Evolutionary conservation across 352 stramenopile genomes (phyloP), one percentile per base, ranked within the genome.

Genomic region (Phytophthora chlamydospora): DNA sequence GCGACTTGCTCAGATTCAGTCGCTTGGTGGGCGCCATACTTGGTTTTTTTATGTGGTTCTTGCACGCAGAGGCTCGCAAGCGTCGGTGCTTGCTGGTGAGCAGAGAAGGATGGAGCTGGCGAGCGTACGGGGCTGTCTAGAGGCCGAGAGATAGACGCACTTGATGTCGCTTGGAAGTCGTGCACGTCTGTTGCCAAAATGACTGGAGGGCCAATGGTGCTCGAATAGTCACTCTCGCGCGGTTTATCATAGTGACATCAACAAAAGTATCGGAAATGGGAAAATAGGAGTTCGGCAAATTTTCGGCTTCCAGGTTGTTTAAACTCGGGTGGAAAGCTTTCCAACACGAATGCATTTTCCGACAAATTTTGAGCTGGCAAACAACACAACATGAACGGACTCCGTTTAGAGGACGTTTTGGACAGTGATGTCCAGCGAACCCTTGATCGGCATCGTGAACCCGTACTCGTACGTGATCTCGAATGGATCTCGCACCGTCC

Each of bases 1-100:
- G 50, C 17, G 73, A 62, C 59, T 75, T 77, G 68, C 74, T 86
- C 50, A 91, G 56, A 71, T 91, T 88, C 54, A 91, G 62, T 63
- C 81, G 68, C 62, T 88, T 90, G 58, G 66, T 66, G 29, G 67
- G 64, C 34, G 75, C 71, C 82, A 91, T 91, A 19, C 33, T 56
- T 13, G 4, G 35, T 50, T 44, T 62, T 14, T 52, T 29, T 29
- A 36, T 27, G 16, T 48, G 17, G 7, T 47, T 66, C 4, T 66
- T 61, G 34, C 21, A 17, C 34, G 34, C 16, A 48, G 32, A 40
- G 14, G 43, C 27, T 21, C 52, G 36, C 47, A 52, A 50, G 33
- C 33, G 59, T 56, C 39, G 51, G n/a, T 14, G 0, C 43, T 48
- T 53, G 16, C n/a, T 57, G 31, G 2, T 38, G 14, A 9, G 6